A percentile compares a stretch with the other conserved stretches of the same genome.
Evolutionary conservation across 805 yeast genomes (phyloP).

Genomic region (Metschnikowia reukaufii): DNA sequence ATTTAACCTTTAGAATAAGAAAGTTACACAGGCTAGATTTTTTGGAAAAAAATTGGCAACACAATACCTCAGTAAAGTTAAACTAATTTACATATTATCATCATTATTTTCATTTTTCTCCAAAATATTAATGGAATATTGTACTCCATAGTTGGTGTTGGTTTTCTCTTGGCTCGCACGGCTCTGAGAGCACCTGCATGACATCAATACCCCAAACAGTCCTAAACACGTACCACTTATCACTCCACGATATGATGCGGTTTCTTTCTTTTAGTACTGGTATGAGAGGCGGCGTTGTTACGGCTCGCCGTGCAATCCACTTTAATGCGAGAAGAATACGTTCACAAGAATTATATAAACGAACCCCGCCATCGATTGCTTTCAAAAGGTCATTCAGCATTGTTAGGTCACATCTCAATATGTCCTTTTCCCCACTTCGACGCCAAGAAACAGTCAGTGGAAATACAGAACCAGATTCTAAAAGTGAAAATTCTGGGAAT

Average conservation of each 20-base stretch:
- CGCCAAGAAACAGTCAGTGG: not conserved
- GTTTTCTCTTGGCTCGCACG: not conserved
- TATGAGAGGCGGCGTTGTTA: not conserved
- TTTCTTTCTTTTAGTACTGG: not conserved
- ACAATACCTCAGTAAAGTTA: no score
- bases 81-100: no score
- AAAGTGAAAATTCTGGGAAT: not conserved
- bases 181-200: slow-evolving; percentile 8
- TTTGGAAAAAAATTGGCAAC: not conserved
- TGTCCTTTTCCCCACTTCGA: slow-evolving; percentile 2
- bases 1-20: no score
- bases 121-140: no score
- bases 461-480: not conserved
- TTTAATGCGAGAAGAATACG: slow-evolving; percentile 2
- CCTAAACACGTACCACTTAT: not conserved
- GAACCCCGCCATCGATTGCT: not conserved
- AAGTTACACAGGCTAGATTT: no score
- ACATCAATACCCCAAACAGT: slow-evolving; percentile 2
- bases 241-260: not conserved
- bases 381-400: slow-evolving; percentile 3
- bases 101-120: no score
- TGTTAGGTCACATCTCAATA: slow-evolving; percentile 3
- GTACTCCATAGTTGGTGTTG: no score
- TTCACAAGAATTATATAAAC: not conserved
- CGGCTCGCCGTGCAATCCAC: not conserved